Evolutionary conservation across 1,139 yeast species (phyloP), one percentile per base, ranked within the genome.

Genomic region (Hyphopichia fennica): DNA sequence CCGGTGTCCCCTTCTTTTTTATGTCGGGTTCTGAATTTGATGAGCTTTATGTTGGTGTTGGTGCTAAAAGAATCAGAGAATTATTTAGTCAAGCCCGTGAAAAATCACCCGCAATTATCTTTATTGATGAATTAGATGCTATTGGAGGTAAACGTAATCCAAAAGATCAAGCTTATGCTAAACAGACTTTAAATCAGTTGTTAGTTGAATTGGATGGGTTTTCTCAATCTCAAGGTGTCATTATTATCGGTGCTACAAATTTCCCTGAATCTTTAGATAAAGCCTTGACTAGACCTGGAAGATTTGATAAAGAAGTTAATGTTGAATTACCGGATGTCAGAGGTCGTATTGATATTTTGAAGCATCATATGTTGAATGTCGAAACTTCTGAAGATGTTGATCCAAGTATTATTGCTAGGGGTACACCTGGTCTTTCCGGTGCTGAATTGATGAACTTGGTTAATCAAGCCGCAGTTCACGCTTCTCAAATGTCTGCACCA

Each of bases 21-120:
- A 91, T 93, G 98, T 87, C 96, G 4, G 99, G 99, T 39, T 89
- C 97, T 2, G 99, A 95, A 64, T 95, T 95, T 60, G 99, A 95
- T 62, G 99, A 95, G 63, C 79, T 95, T 51, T 95, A 91, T 57
- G 99, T 95, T 30, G 99, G 99, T 62, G 99, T 95, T 32, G 99
- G 99, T 60, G 99, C 99, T 44, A 93, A 91, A 66, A 81, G 99
- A 60, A 95, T 95, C 42, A 82, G 99, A 53, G 99, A 95, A 58
- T 76, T 95, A 50, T 95, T 95, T 58, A 73, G 83, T 10, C 96
- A 93, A 52, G 99, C 99, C 6, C 78, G 97, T 54, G 90, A 91
- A 33, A 87, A 90, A 60, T 90, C 97, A 0, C 99, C 99, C 2
- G 97, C 98, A 1, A 95, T 95, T 54, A 88, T 93, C 37, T 93